Conservation (phyloP, 768 basidiomycete genomes). For the Boletus vinaceobasis region DNA sequence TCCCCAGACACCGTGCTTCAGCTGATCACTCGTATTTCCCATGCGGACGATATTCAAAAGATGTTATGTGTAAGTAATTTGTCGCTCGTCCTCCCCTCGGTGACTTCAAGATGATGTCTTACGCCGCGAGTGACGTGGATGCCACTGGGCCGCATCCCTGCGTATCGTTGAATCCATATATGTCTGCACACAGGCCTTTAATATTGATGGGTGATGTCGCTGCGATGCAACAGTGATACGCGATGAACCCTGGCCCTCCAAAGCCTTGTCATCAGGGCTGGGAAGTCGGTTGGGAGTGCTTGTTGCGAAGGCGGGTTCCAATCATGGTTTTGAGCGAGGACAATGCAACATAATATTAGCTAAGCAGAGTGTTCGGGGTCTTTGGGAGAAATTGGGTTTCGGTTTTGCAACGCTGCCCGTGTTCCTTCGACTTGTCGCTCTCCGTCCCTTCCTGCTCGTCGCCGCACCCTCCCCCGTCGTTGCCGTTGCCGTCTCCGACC, state of each 20-base stretch:
- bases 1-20: constrained; percentile 10
- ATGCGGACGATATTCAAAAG: not conserved
- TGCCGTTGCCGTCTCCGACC: constrained; percentile 15
- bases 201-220: not conserved
- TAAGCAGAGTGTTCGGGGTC: constrained; percentile 26
- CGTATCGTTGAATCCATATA: not conserved
- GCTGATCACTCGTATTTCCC: not conserved
- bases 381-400: constrained; percentile 34
- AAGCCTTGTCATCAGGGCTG: not conserved
- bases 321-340: not conserved
- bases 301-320: not conserved
- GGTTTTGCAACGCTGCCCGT: constrained; percentile 33
- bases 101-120: not conserved
- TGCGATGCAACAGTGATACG: not conserved
- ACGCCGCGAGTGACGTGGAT: not conserved
- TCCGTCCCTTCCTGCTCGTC: constrained; percentile 30
- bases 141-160: not conserved
- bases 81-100: not conserved
- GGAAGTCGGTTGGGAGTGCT: not conserved
- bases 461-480: constrained; percentile 24
- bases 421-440: constrained; percentile 31
- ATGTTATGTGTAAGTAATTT: not conserved
- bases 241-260: not conserved
- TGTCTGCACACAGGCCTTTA: not conserved
- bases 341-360: constrained; percentile 14